A percentile compares a stretch with the other conserved stretches of the same genome.
phyloP scores from a whole-genome alignment of 2,329 filamentous ascomycete genomes.

The Colletotrichum tabaci region DNA sequence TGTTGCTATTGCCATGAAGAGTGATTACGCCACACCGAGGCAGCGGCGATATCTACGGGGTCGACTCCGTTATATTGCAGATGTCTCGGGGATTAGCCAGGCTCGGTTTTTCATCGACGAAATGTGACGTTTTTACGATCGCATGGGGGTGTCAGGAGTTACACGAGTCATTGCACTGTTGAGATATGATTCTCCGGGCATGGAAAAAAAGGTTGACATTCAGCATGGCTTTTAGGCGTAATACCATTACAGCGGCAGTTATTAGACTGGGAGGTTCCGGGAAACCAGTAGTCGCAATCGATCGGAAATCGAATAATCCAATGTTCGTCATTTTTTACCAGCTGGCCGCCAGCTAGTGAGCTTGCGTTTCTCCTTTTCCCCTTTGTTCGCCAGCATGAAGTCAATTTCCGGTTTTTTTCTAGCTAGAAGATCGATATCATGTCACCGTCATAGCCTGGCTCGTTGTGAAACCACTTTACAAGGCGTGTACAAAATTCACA shows the following conservation, averaged over 20 bases:
- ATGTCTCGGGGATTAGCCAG: constrained; percentile 44
- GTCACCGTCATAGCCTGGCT: too few species aligned
- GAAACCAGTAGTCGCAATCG: neutral
- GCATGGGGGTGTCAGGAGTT: too few species aligned
- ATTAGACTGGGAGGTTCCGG: neutral
- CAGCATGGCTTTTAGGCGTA: neutral
- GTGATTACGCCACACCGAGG: constrained; percentile 42
- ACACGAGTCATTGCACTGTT: neutral
- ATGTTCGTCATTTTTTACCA: neutral
- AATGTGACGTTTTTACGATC: neutral
- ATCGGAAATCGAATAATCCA: too few species aligned
- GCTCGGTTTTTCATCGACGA: constrained; percentile 44
- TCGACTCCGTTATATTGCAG: constrained; percentile 44
- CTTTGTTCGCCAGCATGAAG: too few species aligned
- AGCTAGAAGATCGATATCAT: too few species aligned
- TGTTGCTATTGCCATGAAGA: constrained; percentile 42
- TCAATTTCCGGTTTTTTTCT: too few species aligned
- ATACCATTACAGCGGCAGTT: neutral
- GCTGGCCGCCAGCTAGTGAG: too few species aligned
- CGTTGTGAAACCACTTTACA: too few species aligned
- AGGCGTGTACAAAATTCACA: neutral
- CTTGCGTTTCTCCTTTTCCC: neutral
- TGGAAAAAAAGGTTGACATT: neutral
- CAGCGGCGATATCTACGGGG: constrained; percentile 43
- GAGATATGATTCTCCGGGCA: neutral